Percentiles rank a stretch among this genome's conserved stretches.
Evolutionary conservation across 2,329 filamentous ascomycete genomes (phyloP).

Genomic region (Lachnellula occidentalis): DNA sequence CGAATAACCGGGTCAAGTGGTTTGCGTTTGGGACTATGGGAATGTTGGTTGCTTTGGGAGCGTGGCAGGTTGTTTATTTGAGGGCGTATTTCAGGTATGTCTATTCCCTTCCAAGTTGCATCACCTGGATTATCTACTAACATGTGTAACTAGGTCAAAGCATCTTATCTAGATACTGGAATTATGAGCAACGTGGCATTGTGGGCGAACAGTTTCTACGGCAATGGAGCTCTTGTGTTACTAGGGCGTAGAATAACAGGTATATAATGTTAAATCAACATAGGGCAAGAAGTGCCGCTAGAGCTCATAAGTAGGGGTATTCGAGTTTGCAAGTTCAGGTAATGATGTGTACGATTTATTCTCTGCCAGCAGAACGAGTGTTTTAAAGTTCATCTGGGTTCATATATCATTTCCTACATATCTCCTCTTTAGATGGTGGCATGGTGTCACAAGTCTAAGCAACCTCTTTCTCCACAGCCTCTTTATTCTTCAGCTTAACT

Average conservation of each 20-base stretch:
- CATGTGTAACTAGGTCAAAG: constrained; percentile 48
- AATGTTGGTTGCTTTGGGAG: constrained; percentile 81
- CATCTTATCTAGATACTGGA: constrained; percentile 53
- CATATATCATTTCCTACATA: background rate
- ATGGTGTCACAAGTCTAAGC: constrained; percentile 40
- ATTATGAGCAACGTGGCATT: constrained; percentile 5
- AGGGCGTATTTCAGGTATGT: constrained; percentile 86
- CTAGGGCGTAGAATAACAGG: constrained; percentile 23
- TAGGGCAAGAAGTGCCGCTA: constrained; percentile 8
- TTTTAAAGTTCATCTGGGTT: background rate
- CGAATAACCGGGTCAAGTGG: constrained; percentile 97
- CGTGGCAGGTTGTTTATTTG: constrained; percentile 96
- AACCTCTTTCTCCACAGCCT: constrained; percentile 47
- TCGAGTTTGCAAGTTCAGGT: background rate
- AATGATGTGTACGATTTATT: background rate
- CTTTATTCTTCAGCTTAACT: constrained; percentile 36
- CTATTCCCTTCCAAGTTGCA: background rate
- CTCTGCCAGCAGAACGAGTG: background rate
- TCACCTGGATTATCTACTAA: constrained; percentile 7
- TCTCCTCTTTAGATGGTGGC: constrained; percentile 34
- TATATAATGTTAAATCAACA: constrained; percentile 22
- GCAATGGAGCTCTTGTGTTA: constrained; percentile 23
- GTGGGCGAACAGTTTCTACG: constrained; percentile 9
- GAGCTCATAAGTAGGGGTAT: background rate
- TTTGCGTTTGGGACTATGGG: constrained; percentile 93